Evolutionary conservation across 2,329 filamentous ascomycete species (phyloP), one percentile per base, ranked within the genome.

Genomic region (Colletotrichum melonis): DNA sequence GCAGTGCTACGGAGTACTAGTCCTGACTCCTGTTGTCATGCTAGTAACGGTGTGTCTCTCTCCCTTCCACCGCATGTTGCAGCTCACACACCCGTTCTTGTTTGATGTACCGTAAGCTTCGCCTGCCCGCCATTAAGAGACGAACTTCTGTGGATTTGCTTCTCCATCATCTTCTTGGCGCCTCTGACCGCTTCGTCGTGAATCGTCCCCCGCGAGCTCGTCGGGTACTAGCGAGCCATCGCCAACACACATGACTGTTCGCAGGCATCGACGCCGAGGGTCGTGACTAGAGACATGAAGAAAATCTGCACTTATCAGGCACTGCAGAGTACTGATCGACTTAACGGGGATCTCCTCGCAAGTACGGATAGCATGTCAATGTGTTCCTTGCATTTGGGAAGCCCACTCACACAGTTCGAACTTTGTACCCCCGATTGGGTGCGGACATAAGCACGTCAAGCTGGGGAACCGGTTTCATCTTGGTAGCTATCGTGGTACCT

Each of bases 291-390:
- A 16, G n/a, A 35, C 49, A 42, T 12, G n/a, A 16, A 49, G 56
- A 49, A 30, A n/a, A 16, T 49, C 16, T 49, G 38, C 7, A 55
- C 55, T 42, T 14, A 35, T 12, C 24, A 28, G 30, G 46, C 32
- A 58, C n/a, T n/a, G 28, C 38, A 38, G 38, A 16, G 38, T 28
- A 32, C 55, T 65, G 49, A 69, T 69, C 67, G 70, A 73, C 70
- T 66, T 60, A n/a, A 38, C 59, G 59, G 60, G 64, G 58, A 63
- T 63, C 64, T 56, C 63, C 63, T 67, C 35, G 63, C 26, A 26
- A 57, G 32, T 38, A 54, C 38, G 14, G 16, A 42, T 42, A 19
- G 38, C 16, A 49, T 49, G 42, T 49, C 19, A 11, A 49, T 49
- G 12, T 56, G 32, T n/a, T 32, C 35, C 12, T 30, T 6, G 19